These are phyloP conservation scores for Cystoisospora suis DNA, from an alignment of 169 alveolate species.

Conservation along the genomic window DNA sequence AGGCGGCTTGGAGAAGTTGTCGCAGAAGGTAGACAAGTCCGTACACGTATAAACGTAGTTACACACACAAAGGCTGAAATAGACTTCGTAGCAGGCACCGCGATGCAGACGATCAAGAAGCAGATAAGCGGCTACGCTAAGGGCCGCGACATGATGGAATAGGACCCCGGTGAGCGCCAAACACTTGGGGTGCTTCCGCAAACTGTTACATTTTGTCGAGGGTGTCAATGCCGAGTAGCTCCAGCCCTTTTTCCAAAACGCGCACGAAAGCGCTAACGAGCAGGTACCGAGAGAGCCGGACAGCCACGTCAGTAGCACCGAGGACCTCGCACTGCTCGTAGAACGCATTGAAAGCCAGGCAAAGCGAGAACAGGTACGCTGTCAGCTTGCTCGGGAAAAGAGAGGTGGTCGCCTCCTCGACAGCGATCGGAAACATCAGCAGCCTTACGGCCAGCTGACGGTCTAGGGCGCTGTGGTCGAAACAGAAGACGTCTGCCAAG, in stretches of 20 bases:
- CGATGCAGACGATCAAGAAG: neutral
- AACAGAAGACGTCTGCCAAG: too few relatives aligned
- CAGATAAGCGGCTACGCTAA: too few relatives aligned
- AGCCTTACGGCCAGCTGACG: constrained; percentile 14
- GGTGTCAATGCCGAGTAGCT: constrained; percentile 36
- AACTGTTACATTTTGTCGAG: neutral
- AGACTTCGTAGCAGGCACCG: neutral
- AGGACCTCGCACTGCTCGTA: constrained; percentile 15
- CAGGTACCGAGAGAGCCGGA: constrained; percentile 17
- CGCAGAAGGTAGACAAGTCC: too few relatives aligned
- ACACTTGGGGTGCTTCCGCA: too few relatives aligned
- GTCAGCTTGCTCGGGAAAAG: constrained; percentile 31
- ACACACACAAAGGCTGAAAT: neutral
- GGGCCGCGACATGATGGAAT: too few relatives aligned
- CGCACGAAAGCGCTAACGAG: constrained; percentile 1
- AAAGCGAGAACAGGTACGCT: neutral
- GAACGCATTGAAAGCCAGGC: constrained; percentile 15
- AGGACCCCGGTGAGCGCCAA: too few relatives aligned
- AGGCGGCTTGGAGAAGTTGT: too few relatives aligned
- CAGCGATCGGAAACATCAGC: neutral
- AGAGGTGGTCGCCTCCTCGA: neutral
- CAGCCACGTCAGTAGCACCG: neutral
- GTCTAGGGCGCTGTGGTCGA: neutral
- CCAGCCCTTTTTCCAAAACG: neutral
- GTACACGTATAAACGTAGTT: neutral